phyloP scores from a whole-genome alignment of 352 stramenopile species.

The Blastocystis sp. region DNA sequence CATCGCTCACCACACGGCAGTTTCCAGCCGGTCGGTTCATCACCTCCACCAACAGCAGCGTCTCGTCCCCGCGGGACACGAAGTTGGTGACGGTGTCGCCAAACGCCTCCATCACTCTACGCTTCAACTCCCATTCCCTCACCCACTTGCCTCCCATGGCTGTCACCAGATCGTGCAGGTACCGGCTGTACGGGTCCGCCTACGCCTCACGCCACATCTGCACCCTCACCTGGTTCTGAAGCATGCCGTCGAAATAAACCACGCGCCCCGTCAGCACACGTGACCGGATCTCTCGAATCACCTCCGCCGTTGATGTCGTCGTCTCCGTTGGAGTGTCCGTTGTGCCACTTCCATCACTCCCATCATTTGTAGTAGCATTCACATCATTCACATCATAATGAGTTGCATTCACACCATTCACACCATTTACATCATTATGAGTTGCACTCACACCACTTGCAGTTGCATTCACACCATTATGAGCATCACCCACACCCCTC shows the following conservation, averaged over 20 bases:
- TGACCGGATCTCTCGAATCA: slow-evolving; percentile 14
- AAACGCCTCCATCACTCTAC: neutral
- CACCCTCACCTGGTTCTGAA: neutral
- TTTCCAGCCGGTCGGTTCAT: neutral
- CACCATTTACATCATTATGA: neutral
- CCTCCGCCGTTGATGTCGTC: neutral
- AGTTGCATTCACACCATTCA: too few species aligned
- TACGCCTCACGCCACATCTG: neutral
- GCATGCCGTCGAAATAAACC: slow-evolving; percentile 23
- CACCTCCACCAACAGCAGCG: neutral
- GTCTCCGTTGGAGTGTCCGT: neutral
- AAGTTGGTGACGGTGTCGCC: neutral
- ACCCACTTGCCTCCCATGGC: slow-evolving; percentile 9
- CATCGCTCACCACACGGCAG: slow-evolving; percentile 40
- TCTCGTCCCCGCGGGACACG: slow-evolving; percentile 30
- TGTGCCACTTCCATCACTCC: neutral
- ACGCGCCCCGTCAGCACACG: neutral
- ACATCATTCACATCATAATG: too few species aligned
- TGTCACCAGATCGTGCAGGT: slow-evolving; percentile 8
- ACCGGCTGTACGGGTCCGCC: neutral
- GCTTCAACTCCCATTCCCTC: neutral
- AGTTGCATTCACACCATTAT: too few species aligned
- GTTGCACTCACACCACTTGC: too few species aligned
- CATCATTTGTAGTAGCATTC: neutral
- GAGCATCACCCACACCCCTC: neutral